A percentile compares a stretch with the other conserved stretches of the same genome.
These are phyloP conservation scores for Austroboletus novae-zelandiae DNA, from an alignment of 1,284 basidiomycete genomes.

Conservation along the genomic window DNA sequence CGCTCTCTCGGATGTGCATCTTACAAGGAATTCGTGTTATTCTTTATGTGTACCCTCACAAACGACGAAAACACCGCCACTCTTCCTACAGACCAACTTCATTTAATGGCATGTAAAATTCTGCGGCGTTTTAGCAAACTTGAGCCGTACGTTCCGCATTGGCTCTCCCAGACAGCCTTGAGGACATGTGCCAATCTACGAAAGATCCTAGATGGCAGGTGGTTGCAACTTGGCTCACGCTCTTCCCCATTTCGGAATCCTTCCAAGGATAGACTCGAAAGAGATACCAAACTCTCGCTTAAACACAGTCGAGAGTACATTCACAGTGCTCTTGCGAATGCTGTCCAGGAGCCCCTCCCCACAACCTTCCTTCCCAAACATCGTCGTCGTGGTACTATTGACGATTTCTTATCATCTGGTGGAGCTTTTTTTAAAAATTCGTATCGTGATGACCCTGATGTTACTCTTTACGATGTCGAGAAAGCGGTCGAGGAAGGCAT, in stretches of 20 bases:
- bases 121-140: background rate
- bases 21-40: background rate
- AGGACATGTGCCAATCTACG: background rate
- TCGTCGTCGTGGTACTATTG: slow-evolving; percentile 4
- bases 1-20: background rate
- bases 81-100: background rate
- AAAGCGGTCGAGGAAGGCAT: background rate
- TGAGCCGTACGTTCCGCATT: background rate
- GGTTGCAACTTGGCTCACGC: background rate
- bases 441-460: slow-evolving; percentile 4
- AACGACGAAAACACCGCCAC: background rate
- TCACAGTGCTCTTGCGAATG: background rate
- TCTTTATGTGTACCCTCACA: background rate
- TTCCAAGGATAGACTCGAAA: background rate
- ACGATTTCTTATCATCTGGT: slow-evolving; percentile 9
- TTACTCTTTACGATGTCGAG: slow-evolving; percentile 16
- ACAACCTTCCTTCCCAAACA: background rate
- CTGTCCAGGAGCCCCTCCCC: background rate
- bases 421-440: slow-evolving; percentile 4
- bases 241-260: background rate
- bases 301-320: background rate
- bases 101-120: background rate
- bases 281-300: background rate
- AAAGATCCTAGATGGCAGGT: background rate
- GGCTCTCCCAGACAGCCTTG: background rate